Evolutionary conservation across 2,329 filamentous ascomycete genomes (phyloP), one percentile per base, ranked within the genome.

Genomic region (Calonectria hawksworthii): DNA sequence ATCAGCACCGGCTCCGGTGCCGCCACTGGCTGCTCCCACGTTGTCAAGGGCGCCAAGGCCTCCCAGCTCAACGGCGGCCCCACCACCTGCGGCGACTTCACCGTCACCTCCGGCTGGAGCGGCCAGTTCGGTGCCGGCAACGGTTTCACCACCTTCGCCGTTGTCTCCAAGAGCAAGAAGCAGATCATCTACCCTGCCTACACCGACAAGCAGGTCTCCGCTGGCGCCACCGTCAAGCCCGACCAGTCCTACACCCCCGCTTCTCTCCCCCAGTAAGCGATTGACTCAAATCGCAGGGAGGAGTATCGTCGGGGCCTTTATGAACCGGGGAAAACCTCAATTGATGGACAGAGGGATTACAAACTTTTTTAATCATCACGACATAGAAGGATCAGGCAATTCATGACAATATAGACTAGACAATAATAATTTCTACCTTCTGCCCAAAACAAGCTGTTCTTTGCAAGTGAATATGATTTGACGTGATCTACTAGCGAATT

Each of bases 131-230:
- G 89, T 59, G 73, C 83, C 16, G 87, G 82, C 76, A 84, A 88
- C 34, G 90, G 89, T 76, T 92, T 91, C 85, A 91, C 89, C 32
- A 90, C 88, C 30, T 83, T 91, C 41, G 84, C 87, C 23, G 87
- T 92, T 66, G 86, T 87, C 63, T 84, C 90, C 82, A 82, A 84
- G 75, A 76, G 77, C 67, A 81, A 85, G 77, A 83, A 82, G 61
- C 83, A 86, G 75, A 91, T 91, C 73, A 81, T 86, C 75, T 92
- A 84, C 83, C 89, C 90, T 34, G 85, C 87, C 51, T 92, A 91
- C 81, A 89, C 86, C 78, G 90, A 92, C 78, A 85, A 83, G 67
- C 85, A 90, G 83, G 83, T 91, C 28, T 82, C 80, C 18, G 81
- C 76, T 54, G 88, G 87, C 64, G 81, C 84, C 65, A 85, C 86